Conservation (phyloP, 2,329 filamentous ascomycete species). For the Verticillium alfalfae region DNA sequence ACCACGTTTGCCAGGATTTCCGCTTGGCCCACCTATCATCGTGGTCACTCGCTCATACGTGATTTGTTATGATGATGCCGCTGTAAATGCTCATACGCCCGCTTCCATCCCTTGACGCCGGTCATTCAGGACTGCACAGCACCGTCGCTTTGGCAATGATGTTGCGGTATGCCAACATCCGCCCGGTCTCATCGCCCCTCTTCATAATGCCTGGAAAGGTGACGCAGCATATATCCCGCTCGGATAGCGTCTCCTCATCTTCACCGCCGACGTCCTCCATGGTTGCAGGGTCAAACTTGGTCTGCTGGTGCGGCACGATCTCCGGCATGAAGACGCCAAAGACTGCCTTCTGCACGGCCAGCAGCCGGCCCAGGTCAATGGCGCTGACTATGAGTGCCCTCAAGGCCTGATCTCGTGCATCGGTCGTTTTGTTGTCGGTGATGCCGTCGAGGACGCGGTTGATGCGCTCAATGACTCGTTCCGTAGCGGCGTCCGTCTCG, state of each 20-base stretch:
- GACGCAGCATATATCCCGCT: constrained; percentile 53
- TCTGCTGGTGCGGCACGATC: constrained; percentile 45
- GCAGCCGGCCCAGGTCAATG: constrained; percentile 49
- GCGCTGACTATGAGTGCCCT: constrained; percentile 45
- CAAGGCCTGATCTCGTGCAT: constrained; percentile 47
- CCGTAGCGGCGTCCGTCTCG: constrained; percentile 36
- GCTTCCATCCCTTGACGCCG: not conserved
- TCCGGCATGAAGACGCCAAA: constrained; percentile 52
- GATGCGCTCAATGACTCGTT: constrained; percentile 37
- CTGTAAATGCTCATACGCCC: not conserved
- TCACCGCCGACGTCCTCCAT: constrained; percentile 66
- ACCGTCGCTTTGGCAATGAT: constrained; percentile 63
- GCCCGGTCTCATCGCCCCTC: constrained; percentile 58
- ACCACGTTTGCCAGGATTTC: not conserved
- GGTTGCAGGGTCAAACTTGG: constrained; percentile 48
- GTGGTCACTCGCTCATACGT: not conserved
- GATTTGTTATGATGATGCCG: not conserved
- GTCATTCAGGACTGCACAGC: constrained; percentile 46
- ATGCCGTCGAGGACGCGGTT: constrained; percentile 46
- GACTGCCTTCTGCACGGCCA: constrained; percentile 54
- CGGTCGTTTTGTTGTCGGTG: constrained; percentile 29
- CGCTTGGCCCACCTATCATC: too few relatives aligned
- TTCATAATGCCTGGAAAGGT: constrained; percentile 62
- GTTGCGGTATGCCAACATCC: constrained; percentile 55
- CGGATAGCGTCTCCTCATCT: constrained; percentile 48